phyloP scores from a whole-genome alignment of 192 early-diverging fungal species.

The Dimargaris cristalligena region DNA sequence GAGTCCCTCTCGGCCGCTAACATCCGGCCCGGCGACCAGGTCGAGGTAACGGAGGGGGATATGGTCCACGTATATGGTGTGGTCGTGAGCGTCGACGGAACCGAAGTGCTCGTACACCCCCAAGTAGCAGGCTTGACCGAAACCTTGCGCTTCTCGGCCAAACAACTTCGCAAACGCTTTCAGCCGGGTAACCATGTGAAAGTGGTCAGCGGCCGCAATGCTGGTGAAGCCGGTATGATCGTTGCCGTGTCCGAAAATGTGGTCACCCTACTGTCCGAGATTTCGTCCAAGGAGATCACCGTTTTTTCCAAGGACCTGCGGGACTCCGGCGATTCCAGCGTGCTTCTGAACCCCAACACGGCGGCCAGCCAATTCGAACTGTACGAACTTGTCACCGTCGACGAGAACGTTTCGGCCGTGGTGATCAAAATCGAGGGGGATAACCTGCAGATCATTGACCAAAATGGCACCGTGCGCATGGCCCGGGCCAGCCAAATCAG shows the following conservation, averaged over 20 bases:
- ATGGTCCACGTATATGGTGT: constrained; percentile 58
- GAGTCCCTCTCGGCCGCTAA: constrained; percentile 32
- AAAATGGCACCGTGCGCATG: constrained; percentile 44
- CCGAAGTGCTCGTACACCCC: constrained; percentile 54
- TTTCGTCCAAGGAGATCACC: constrained; percentile 50
- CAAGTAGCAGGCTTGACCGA: constrained; percentile 35
- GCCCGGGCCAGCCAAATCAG: constrained; percentile 53
- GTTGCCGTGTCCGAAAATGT: constrained; percentile 65
- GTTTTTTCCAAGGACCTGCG: constrained; percentile 84
- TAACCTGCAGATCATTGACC: constrained; percentile 58
- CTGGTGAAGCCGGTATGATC: constrained; percentile 77
- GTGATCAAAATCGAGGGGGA: constrained; percentile 68
- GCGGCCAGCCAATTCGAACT: constrained; percentile 60
- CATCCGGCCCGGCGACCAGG: constrained; percentile 64
- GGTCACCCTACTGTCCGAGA: constrained; percentile 60
- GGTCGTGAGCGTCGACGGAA: constrained; percentile 49
- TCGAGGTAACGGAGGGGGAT: constrained; percentile 75
- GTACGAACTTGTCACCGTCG: constrained; percentile 74
- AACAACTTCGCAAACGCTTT: constrained; percentile 82
- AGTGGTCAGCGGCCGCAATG: constrained; percentile 72
- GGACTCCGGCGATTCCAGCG: constrained; percentile 49
- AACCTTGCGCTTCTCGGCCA: constrained; percentile 37
- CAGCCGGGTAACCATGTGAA: constrained; percentile 82
- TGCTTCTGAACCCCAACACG: constrained; percentile 20
- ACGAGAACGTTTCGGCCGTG: constrained; percentile 56